Base-by-base conservation (phyloP, 1,284 basidiomycete species). In the Earliella scabrosa region DNA sequence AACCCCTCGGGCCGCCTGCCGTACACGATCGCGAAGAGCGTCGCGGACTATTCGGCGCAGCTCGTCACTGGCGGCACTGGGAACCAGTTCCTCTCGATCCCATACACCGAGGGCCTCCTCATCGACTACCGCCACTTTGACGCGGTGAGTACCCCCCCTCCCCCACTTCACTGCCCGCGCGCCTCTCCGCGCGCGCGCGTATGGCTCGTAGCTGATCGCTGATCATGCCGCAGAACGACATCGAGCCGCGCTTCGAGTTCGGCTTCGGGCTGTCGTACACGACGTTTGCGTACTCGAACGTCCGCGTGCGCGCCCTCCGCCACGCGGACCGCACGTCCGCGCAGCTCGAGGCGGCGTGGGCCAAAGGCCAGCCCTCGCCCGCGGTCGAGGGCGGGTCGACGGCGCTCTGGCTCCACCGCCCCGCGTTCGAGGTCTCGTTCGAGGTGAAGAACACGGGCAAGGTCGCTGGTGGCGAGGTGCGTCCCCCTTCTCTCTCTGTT, bases 211-310 rank as follows among this genome's bases (percentile, higher is more conserved):
- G n/a, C n/a, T n/a, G n/a, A n/a, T n/a, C n/a, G n/a, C n/a, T 45
- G 23, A 40, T 27, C 31, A 6, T n/a, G 2, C 4, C 31, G 23
- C 35, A 71, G 66, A 64, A 66, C 65, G 78, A 82, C 54, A 84
- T 88, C 58, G 75, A 76, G 18, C 85, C 86, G 32, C 82, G 85
- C 31, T 88, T 80, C 69, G 87, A 89, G 66, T 95, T 95, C 68
- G 93, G 93, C 0, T 93, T 85, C 69, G 93, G 93, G 0, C 72
- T 96, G 63, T 91, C 87, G 55, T 97, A 96, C 76, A 90, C 94
- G 32, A 81, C 74, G 0, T 97, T 96, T 71, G 73, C 80, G 29
- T 92, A 91, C 68, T 81, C 77, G 24, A 71, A 78, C 20, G 71
- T 94, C 5, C 59, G 70, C 0, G 72, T 90, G 27, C 67, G 62